phyloP scores from a whole-genome alignment of 495 filamentous ascomycete species.

The Collariella sp. region DNA sequence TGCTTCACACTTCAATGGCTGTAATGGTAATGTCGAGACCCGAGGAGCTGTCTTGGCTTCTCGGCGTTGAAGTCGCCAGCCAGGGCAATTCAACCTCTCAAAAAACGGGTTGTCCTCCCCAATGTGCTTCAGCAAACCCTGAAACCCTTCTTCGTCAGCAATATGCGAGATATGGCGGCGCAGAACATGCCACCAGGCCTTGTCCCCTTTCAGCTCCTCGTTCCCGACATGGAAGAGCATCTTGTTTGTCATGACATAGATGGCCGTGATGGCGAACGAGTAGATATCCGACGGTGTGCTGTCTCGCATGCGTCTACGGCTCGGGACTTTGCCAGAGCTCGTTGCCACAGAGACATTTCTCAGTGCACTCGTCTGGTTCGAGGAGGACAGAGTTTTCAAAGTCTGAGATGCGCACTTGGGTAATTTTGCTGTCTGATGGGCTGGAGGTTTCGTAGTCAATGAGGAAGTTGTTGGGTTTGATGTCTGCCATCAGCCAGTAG shows the following conservation, averaged over 20 bases:
- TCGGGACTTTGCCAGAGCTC: slow-evolving; percentile 35
- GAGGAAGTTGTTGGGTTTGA: slow-evolving; percentile 35
- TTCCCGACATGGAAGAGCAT: slow-evolving; percentile 1
- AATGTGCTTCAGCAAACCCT: slow-evolving; percentile 28
- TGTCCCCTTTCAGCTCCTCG: not conserved
- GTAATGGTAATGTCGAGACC: not conserved
- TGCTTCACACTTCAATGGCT: too few relatives aligned
- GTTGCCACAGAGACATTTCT: slow-evolving; percentile 28
- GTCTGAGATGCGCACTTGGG: not conserved
- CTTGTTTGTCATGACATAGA: slow-evolving; percentile 15
- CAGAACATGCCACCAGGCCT: not conserved
- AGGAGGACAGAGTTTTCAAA: not conserved
- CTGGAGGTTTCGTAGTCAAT: slow-evolving; percentile 25
- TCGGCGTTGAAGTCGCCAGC: not conserved
- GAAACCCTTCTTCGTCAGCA: slow-evolving; percentile 7
- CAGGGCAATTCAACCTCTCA: slow-evolving; percentile 9
- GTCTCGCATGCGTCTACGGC: slow-evolving; percentile 25
- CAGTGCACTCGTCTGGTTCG: slow-evolving; percentile 23
- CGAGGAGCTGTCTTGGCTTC: not conserved
- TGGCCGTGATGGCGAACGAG: slow-evolving; percentile 28
- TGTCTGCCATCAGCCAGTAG: slow-evolving; percentile 16
- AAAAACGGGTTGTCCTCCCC: slow-evolving; percentile 25
- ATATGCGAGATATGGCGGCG: not conserved
- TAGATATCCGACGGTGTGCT: slow-evolving; percentile 32
- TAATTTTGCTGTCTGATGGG: not conserved